Evolutionary conservation across 2,329 filamentous ascomycete genomes (phyloP).

Genomic region (Xylariaceae sp.): DNA sequence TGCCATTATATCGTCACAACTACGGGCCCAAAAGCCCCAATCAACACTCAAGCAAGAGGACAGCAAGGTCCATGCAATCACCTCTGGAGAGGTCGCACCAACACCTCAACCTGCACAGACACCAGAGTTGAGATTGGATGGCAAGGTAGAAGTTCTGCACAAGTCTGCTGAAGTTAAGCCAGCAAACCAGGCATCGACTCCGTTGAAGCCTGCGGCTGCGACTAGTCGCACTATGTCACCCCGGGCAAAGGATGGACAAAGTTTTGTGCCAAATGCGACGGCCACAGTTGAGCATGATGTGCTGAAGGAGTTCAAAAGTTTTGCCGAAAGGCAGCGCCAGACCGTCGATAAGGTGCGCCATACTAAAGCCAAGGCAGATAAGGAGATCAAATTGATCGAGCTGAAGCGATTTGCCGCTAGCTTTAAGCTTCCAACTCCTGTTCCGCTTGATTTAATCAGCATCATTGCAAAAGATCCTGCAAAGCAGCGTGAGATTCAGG

Average conservation of each 20-base stretch:
- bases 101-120: constrained; percentile 28
- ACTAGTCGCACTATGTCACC: constrained; percentile 42
- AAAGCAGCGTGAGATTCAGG: constrained; percentile 90
- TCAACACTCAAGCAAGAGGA: constrained; percentile 37
- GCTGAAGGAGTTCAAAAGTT: constrained; percentile 59
- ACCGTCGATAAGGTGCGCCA: constrained; percentile 54
- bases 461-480: constrained; percentile 95
- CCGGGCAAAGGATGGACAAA: constrained; percentile 37
- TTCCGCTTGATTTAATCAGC: constrained; percentile 84
- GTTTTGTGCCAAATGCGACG: constrained; percentile 49
- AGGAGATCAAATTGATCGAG: constrained; percentile 88
- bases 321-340: constrained; percentile 54
- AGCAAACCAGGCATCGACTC: constrained; percentile 25
- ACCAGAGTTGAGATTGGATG: constrained; percentile 34
- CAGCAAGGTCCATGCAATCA: constrained; percentile 27
- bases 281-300: constrained; percentile 60
- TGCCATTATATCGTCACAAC: constrained; percentile 84
- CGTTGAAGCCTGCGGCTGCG: constrained; percentile 36
- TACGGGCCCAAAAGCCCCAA: constrained; percentile 50
- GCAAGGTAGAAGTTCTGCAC: constrained; percentile 30
- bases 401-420: constrained; percentile 89
- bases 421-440: constrained; percentile 91
- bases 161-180: constrained; percentile 28
- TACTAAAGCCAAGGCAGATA: constrained; percentile 66
- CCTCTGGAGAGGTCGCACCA: constrained; percentile 27